Base-by-base conservation (phyloP, 306 rosid genomes). In the Psophocarpus tetragonolobus region DNA sequence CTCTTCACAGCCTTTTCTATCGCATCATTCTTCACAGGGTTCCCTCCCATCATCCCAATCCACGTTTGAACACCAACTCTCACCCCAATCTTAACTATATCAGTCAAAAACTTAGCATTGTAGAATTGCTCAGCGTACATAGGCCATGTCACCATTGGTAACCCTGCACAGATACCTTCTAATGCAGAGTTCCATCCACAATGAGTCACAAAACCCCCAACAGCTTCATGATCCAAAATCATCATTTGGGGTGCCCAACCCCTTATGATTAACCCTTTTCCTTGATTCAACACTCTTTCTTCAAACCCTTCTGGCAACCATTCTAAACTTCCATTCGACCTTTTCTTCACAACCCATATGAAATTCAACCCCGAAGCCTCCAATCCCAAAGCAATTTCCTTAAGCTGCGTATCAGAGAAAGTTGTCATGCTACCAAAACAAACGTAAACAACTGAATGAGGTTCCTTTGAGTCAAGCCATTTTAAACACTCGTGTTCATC, bases 231-330 rank as follows among this genome's bases (percentile, higher is more conserved):
- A 2, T 83, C 85, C 33, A 86, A 68, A 76, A 86, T 86, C 85
- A 83, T 58, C 32, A 83, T 68, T 73, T 86, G 87, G 0, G 89
- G 85, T 1, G 89, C 89, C 89, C 89, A 85, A 6, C 89, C 87
- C 30, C 85, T 85, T 60, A 85, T 80, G 39, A 85, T 85, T 18
- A 85, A 6, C 0, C 83, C 85, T 68, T 75, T 85, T 2, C 71
- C 80, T 76, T 79, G 68, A 1, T 53, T 75, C 66, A 71, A 71
- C 0, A 50, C 17, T 72, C 80, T 85, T 8, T 82, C 75, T 38
- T 85, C 88, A 70, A 68, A 85, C 21, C 86, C 86, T 74, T 85
- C 86, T 2, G 86, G 88, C 0, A 85, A 48, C 88, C 84, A 85
- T 2, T 56, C 82, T 9, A 65, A 18, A 2, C 24, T 35, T 3